Evolutionary conservation across 2,329 filamentous ascomycete genomes (phyloP), one percentile per base, ranked within the genome.

Genomic region (Colletotrichum sp.): DNA sequence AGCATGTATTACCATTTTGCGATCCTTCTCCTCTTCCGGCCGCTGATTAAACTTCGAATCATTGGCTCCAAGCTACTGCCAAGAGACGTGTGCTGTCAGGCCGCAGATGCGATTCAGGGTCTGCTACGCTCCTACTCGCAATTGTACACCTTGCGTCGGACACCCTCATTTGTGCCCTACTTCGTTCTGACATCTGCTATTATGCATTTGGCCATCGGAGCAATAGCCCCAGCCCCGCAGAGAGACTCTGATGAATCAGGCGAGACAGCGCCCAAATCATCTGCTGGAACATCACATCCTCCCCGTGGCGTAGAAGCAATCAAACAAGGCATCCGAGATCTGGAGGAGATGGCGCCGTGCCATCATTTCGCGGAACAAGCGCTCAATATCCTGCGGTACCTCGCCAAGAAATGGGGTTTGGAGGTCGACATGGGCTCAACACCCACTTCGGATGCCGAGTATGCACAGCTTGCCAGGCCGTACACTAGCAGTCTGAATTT

Each of bases 1-100:
- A 93, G 92, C 82, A 93, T 94, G 92, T 92, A 94, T 77, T 94
- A 94, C 80, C 90, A 94, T 80, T 93, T 92, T 77, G 90, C 92
- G 34, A 93, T 93, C n/a, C 83, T 94, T 0, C 89, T 95, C n/a
- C 89, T 96, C 2, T 95, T 95, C 81, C 89, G 94, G 8, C 94
- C 94, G 0, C 88, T 95, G 48, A 92, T 95, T 80, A 94, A 91
- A 77, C 81, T 92, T 9, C 86, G 87, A 12, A 91, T 94, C 79
- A 89, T 93, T 64, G 90, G 91, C 10, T 94, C 92, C 9, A 89
- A 90, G 68, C 86, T 95, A 3, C 87, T 88, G 6, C 93, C 93
- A 9, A 89, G 90, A 52, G 92, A 94, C 77, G 90, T 94, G 18
- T 95, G 93, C 82, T 88, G 88, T 4, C 90, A 92, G 78, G 90